These are phyloP conservation scores for Guillardia theta DNA, from an alignment of 78 protist genomes.

Conservation along the genomic window DNA sequence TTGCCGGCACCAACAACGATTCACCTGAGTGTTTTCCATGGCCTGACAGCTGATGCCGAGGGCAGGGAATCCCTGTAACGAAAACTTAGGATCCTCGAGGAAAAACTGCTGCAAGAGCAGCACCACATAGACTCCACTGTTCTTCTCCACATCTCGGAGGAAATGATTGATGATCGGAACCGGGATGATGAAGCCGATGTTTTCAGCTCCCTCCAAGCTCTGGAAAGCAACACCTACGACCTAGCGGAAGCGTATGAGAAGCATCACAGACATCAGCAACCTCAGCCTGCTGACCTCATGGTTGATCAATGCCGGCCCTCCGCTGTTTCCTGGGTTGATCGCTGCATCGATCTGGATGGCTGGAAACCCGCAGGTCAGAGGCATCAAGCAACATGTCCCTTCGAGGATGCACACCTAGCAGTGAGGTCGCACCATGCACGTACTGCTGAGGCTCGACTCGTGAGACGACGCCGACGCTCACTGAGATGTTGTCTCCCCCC, in stretches of 20 bases:
- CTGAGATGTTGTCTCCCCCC: conserved; percentile 24
- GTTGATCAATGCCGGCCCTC: conserved; percentile 15
- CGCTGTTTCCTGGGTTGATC: neutral
- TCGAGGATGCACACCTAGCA: neutral
- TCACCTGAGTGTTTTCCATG: too few relatives aligned
- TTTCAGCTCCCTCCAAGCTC: neutral
- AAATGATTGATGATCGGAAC: conserved; percentile 19
- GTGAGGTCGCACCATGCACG: neutral
- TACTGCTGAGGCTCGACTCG: conserved; percentile 21
- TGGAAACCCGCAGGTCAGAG: neutral
- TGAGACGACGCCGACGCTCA: neutral
- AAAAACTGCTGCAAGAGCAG: too few relatives aligned
- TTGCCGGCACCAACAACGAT: too few relatives aligned
- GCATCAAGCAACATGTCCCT: neutral
- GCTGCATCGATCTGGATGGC: conserved; percentile 4
- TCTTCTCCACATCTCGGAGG: neutral
- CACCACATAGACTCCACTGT: too few relatives aligned
- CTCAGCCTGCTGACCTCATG: neutral
- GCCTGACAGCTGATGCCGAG: conserved; percentile 21
- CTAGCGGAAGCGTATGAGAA: neutral
- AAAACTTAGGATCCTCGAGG: too few relatives aligned
- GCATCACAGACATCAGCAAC: neutral
- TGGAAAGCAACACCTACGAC: conserved; percentile 20
- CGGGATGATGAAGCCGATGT: conserved; percentile 31
- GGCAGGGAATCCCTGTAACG: neutral